Evolutionary conservation across 768 basidiomycete species (phyloP).

Genomic region (Mycena vitilis): DNA sequence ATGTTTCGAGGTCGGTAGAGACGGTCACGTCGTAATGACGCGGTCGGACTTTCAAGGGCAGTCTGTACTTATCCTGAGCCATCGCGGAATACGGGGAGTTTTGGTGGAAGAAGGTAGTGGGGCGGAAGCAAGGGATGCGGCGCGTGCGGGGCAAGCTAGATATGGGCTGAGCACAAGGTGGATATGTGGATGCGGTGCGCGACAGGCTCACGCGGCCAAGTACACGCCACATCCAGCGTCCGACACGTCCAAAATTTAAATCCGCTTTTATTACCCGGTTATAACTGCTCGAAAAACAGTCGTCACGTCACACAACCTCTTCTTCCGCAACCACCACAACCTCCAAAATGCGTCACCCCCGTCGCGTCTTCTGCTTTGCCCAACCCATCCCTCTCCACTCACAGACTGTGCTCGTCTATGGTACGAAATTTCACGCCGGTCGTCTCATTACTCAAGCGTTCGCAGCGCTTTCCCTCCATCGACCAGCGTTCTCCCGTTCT

Average conservation of each 20-base stretch:
- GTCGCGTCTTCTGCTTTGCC: slow-evolving; percentile 10
- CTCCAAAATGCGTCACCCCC: slow-evolving; percentile 25
- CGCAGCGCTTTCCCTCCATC: slow-evolving; percentile 28
- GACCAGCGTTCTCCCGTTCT: not conserved
- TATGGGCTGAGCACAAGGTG: not conserved
- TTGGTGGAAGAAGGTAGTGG: not conserved
- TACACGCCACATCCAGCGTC: slow-evolving; percentile 16
- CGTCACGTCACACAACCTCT: not conserved
- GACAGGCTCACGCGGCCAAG: slow-evolving; percentile 23
- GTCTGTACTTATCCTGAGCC: slow-evolving; percentile 60
- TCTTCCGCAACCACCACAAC: slow-evolving; percentile 4
- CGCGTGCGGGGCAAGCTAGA: slow-evolving; percentile 8
- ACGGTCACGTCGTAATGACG: slow-evolving; percentile 84
- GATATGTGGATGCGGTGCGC: slow-evolving; percentile 10
- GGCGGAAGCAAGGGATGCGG: slow-evolving; percentile 14
- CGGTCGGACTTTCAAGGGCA: slow-evolving; percentile 75
- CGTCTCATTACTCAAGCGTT: not conserved
- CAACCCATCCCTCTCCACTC: slow-evolving; percentile 1
- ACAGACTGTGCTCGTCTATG: slow-evolving; percentile 4
- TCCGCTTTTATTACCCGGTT: no score
- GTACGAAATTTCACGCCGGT: slow-evolving; percentile 1
- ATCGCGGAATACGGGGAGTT: slow-evolving; percentile 11
- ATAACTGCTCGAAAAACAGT: no score
- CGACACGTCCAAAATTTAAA: not conserved
- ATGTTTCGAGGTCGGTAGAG: slow-evolving; percentile 84